phyloP scores from a whole-genome alignment of 768 basidiomycete species.

The Hydnomerulius pinastri region DNA sequence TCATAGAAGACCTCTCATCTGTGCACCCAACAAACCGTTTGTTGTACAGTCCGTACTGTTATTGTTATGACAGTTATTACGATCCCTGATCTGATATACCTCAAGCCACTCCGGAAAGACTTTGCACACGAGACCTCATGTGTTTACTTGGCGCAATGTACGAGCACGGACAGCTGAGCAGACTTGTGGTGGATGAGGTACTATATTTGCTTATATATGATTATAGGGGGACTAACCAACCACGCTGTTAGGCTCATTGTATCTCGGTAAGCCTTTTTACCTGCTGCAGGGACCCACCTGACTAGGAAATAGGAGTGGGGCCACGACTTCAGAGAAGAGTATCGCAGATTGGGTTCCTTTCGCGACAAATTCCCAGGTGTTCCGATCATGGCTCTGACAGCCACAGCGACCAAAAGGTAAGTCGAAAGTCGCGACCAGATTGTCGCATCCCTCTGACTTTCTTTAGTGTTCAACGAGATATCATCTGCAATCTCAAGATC shows the following conservation, averaged over 20 bases:
- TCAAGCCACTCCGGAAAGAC: constrained; percentile 76
- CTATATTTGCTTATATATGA: constrained; percentile 11
- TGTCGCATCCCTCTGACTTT: constrained; percentile 5
- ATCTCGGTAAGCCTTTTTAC: constrained; percentile 59
- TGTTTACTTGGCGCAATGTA: constrained; percentile 52
- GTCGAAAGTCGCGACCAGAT: not conserved
- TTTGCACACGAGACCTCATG: constrained; percentile 57
- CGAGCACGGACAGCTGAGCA: constrained; percentile 58
- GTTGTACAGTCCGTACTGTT: constrained; percentile 62
- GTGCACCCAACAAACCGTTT: constrained; percentile 60
- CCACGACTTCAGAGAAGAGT: constrained; percentile 76
- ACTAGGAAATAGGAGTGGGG: constrained; percentile 71
- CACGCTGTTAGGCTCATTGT: constrained; percentile 66
- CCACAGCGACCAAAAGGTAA: constrained; percentile 74
- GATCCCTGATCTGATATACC: not conserved
- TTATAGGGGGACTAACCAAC: constrained; percentile 4
- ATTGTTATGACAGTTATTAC: not conserved
- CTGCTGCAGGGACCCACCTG: not conserved
- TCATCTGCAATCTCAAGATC: constrained; percentile 67
- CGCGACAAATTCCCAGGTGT: constrained; percentile 64
- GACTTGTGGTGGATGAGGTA: constrained; percentile 84
- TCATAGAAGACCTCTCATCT: constrained; percentile 59
- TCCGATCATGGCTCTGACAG: constrained; percentile 87
- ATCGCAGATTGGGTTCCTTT: constrained; percentile 70
- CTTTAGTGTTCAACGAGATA: constrained; percentile 71